phyloP scores from a whole-genome alignment of 768 basidiomycete genomes.

The Tubosaeta sp. region DNA sequence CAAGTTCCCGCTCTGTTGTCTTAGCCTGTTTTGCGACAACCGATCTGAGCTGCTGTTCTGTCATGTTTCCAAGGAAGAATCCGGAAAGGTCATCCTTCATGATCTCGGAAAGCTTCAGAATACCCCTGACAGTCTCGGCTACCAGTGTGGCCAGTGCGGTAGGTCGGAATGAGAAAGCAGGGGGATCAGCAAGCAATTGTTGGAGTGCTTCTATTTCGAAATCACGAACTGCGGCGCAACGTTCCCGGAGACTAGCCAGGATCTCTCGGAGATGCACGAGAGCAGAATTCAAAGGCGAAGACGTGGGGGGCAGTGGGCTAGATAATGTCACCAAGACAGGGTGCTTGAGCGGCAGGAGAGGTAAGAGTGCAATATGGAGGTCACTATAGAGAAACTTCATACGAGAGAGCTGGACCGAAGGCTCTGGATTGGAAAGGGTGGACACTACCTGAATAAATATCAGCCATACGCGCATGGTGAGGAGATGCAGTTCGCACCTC shows the following conservation, averaged over 20 bases:
- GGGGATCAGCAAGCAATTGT: slow-evolving; percentile 31
- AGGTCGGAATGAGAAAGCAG: slow-evolving; percentile 19
- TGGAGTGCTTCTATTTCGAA: slow-evolving; percentile 44
- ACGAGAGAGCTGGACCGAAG: slow-evolving; percentile 55
- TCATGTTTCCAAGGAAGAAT: slow-evolving; percentile 61
- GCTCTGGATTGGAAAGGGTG: slow-evolving; percentile 52
- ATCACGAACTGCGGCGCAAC: slow-evolving; percentile 69
- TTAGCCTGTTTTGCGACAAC: slow-evolving; percentile 52
- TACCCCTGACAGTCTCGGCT: slow-evolving; percentile 43
- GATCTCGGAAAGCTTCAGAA: slow-evolving; percentile 50
- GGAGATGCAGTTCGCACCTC: slow-evolving; percentile 43
- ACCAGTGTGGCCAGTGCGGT: slow-evolving; percentile 43
- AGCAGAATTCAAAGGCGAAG: slow-evolving; percentile 59
- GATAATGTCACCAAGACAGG: slow-evolving; percentile 48
- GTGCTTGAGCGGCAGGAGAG: slow-evolving; percentile 58
- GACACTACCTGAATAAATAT: slow-evolving; percentile 45
- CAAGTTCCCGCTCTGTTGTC: slow-evolving; percentile 48
- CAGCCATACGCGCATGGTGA: slow-evolving; percentile 11
- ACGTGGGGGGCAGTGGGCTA: slow-evolving; percentile 61
- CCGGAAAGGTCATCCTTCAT: slow-evolving; percentile 70
- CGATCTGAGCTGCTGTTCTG: slow-evolving; percentile 52
- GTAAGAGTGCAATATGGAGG: slow-evolving; percentile 43
- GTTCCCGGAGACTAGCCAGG: slow-evolving; percentile 46
- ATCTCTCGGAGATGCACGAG: slow-evolving; percentile 52
- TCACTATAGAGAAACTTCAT: slow-evolving; percentile 56